Conservation (phyloP, 306 rosid species). For the Cucumis sativus region Cucumber_9930_V3 NC_026660.2:27861001-27861500, state of each 20-base stretch:
- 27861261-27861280: conserved; percentile 70
- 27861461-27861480: conserved; percentile 61
- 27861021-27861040: conserved; percentile 49
- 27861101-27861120: conserved; percentile 46
- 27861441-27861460: conserved; percentile 56
- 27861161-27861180: conserved; percentile 62
- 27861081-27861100: conserved; percentile 81
- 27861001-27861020: conserved; percentile 58
- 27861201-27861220: conserved; percentile 88
- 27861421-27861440: conserved; percentile 61
- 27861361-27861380: conserved; percentile 41
- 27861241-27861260: conserved; percentile 92
- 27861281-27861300: conserved; percentile 50
- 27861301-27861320: conserved; percentile 56
- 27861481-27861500: conserved; percentile 77
- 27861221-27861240: conserved; percentile 63
- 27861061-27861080: conserved; percentile 84
- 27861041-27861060: conserved; percentile 47
- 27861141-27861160: conserved; percentile 69
- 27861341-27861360: conserved; percentile 53
- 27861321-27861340: conserved; percentile 58
- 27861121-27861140: conserved; percentile 51
- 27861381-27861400: conserved; percentile 78
- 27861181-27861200: conserved; percentile 73
- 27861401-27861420: conserved; percentile 73